Evolutionary conservation across 2,329 filamentous ascomycete genomes (phyloP), one percentile per base, ranked within the genome.

Genomic region (Dactylonectria macrodidyma): DNA sequence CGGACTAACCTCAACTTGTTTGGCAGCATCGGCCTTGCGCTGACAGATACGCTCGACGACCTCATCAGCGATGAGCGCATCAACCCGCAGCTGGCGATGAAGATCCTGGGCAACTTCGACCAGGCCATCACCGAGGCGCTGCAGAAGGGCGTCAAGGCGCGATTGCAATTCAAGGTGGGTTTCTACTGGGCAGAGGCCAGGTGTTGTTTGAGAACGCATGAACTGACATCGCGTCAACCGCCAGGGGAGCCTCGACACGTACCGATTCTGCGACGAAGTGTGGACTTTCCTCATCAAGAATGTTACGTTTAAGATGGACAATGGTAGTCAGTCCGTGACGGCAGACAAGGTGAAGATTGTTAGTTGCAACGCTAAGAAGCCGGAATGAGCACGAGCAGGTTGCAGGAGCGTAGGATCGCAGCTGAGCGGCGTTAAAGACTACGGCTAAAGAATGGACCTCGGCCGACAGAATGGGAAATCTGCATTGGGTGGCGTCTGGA

Each of bases 241-340:
- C 30, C 22, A 98, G 95, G 96, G 96, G 55, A 96, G 97, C 79
- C 91, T 99, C 71, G 95, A 98, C 81, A 98, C 96, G 16, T 99
- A 99, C 86, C 93, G 96, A 75, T 99, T 99, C 88, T 99, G 96
- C 85, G 96, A 99, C 83, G 96, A 99, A 84, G 96, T 99, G 66
- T 99, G 96, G 96, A 99, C 96, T 1, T 99, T 99, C 82, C 89
- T 99, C 66, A 97, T 99, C 83, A 98, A 98, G 84, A 96, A 98
- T 74, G 95, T 98, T 63, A 95, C 92, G n/a, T 98, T 99, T 86
- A 99, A 99, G 85, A 92, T 98, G 85, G 95, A 98, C 76, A 94
- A 92, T 59, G 88, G 87, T 73, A 90, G 89, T 64, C 89, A 91
- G 68, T 89, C 89, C 1, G 90, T 98, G 14, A 85, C 89, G 44